A percentile compares a stretch with the other conserved stretches of the same genome.
phyloP scores from a whole-genome alignment of 306 rosid genomes.

The Purshia tridentata region DNA sequence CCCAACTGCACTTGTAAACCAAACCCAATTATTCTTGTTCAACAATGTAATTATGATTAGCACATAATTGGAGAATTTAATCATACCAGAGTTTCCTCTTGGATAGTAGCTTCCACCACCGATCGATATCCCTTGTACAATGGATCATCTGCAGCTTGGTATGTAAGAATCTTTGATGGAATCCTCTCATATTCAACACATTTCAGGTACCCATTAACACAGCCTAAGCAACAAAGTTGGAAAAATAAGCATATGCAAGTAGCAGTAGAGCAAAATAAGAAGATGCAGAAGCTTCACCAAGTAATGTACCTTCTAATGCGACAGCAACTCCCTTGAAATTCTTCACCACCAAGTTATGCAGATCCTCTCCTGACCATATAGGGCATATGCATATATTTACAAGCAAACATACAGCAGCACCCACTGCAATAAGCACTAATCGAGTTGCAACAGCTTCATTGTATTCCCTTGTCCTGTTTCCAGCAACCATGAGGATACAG shows the following conservation, averaged over 20 bases:
- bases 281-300: neutral
- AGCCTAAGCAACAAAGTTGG: constrained; percentile 33
- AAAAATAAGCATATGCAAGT: neutral
- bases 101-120: constrained; percentile 55
- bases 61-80: constrained; percentile 3
- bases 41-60: neutral
- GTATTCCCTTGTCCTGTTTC: constrained; percentile 37
- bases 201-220: constrained; percentile 55
- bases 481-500: constrained; percentile 64
- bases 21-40: neutral
- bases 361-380: constrained; percentile 81
- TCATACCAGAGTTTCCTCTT: constrained; percentile 69
- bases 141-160: constrained; percentile 70
- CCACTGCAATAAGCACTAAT: constrained; percentile 54
- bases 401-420: constrained; percentile 53
- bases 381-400: constrained; percentile 62
- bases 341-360: constrained; percentile 62
- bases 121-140: constrained; percentile 56
- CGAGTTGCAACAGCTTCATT: constrained; percentile 36
- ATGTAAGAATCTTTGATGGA: constrained; percentile 57
- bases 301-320: constrained; percentile 54
- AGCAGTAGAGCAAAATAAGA: neutral
- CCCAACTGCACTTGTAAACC: constrained; percentile 41
- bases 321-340: constrained; percentile 57
- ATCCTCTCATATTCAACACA: constrained; percentile 56